Conservation (phyloP, 2,329 filamentous ascomycete species). For the Phyllosticta ampelicida region DNA sequence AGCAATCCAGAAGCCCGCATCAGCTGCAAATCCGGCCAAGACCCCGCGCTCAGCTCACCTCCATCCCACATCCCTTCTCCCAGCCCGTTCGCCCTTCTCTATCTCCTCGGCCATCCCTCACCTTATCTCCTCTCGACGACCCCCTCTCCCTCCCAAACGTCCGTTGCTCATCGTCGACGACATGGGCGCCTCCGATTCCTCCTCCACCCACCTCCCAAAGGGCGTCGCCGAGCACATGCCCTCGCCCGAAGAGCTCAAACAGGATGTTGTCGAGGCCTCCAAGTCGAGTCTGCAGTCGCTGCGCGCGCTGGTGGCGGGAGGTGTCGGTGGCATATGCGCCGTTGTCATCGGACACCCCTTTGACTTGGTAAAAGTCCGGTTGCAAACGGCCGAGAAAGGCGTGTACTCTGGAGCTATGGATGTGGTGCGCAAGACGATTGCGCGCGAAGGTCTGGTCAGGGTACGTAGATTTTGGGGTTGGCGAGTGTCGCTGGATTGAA, state of each 20-base stretch:
- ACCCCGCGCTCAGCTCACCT: neutral
- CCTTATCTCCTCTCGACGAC: neutral
- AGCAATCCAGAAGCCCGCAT: neutral
- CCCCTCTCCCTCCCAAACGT: neutral
- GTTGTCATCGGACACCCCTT: conserved; percentile 92
- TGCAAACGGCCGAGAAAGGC: conserved; percentile 91
- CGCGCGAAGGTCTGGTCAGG: conserved; percentile 65
- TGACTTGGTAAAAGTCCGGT: conserved; percentile 91
- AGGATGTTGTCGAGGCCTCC: conserved; percentile 40
- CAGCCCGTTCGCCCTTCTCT: neutral
- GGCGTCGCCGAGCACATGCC: conserved; percentile 1
- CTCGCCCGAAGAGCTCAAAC: conserved; percentile 36
- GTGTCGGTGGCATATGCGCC: conserved; percentile 86
- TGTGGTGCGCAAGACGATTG: conserved; percentile 79
- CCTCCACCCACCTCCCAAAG: neutral
- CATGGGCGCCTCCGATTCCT: neutral
- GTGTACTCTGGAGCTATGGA: conserved; percentile 86
- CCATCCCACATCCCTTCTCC: neutral
- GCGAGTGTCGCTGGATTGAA: neutral
- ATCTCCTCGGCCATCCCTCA: neutral
- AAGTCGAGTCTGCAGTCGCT: conserved; percentile 52
- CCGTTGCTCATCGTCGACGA: neutral
- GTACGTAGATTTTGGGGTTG: conserved; percentile 24
- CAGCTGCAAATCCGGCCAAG: neutral
- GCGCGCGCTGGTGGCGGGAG: conserved; percentile 77